These are phyloP conservation scores for Monosporozyma aquatica DNA, from an alignment of 805 yeast genomes.

Conservation along the genomic window DNA sequence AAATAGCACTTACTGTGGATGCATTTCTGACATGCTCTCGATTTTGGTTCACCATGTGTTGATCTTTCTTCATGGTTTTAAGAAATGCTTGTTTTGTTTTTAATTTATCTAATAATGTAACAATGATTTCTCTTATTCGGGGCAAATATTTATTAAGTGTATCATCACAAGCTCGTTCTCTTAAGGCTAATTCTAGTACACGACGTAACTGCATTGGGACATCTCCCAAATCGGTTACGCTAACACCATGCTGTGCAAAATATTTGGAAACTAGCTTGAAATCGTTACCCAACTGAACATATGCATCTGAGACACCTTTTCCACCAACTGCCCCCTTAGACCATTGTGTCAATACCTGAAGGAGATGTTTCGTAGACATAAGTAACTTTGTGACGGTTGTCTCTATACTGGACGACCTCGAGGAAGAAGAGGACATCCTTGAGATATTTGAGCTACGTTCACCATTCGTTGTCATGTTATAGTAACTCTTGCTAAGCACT, in stretches of 20 bases:
- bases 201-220: constrained; percentile 75
- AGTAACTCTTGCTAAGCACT: too few species aligned
- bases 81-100: constrained; percentile 63
- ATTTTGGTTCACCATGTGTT: constrained; percentile 5
- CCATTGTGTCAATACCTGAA: constrained; percentile 88
- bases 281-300: constrained; percentile 88
- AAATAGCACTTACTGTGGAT: constrained; percentile 6
- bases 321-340: constrained; percentile 73
- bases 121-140: constrained; percentile 75
- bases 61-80: constrained; percentile 19
- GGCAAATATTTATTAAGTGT: constrained; percentile 76
- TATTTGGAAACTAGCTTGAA: constrained; percentile 79
- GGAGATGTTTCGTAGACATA: constrained; percentile 78
- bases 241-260: constrained; percentile 69
- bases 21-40: constrained; percentile 8
- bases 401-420: constrained; percentile 44
- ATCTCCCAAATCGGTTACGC: constrained; percentile 76
- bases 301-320: constrained; percentile 77
- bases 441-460: constrained; percentile 1
- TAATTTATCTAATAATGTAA: constrained; percentile 64
- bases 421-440: constrained; percentile 11
- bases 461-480: constrained; percentile 1
- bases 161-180: constrained; percentile 77
- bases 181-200: constrained; percentile 76
- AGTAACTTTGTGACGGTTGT: constrained; percentile 69